A percentile compares a stretch with the other conserved stretches of the same genome.
Conservation (phyloP, 768 basidiomycete species). For the Lepiota brunneoincarnata region DNA sequence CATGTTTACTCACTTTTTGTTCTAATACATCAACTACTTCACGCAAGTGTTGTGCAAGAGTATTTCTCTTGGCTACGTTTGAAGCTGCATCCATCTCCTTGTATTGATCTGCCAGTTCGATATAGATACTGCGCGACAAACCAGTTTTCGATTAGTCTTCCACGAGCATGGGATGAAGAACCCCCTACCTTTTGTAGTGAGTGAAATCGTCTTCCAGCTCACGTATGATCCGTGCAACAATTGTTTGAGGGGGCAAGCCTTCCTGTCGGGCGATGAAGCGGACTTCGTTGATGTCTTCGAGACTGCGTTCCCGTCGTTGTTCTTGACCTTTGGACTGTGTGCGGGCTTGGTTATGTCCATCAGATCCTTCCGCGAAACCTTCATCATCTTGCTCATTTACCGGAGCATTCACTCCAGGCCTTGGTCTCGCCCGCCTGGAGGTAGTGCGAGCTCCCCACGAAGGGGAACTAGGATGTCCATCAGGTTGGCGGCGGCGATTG, state of each 20-base stretch:
- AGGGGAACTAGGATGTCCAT: conserved; percentile 9
- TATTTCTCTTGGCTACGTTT: conserved; percentile 76
- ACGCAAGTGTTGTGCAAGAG: conserved; percentile 83
- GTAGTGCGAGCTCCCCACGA: conserved; percentile 12
- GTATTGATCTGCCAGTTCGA: conserved; percentile 91
- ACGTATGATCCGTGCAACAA: conserved; percentile 75
- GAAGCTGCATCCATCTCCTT: conserved; percentile 83
- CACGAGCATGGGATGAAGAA: neutral
- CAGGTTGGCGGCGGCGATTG: conserved; percentile 34
- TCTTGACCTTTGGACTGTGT: conserved; percentile 20
- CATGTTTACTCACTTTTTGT: conserved; percentile 61
- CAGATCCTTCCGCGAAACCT: conserved; percentile 44
- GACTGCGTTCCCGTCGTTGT: conserved; percentile 28
- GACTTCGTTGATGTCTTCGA: conserved; percentile 28
- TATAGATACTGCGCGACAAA: conserved; percentile 64
- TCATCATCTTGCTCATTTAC: conserved; percentile 37
- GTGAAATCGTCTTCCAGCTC: conserved; percentile 95
- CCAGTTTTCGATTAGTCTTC: conserved; percentile 6
- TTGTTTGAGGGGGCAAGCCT: conserved; percentile 80
- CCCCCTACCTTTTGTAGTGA: conserved; percentile 85
- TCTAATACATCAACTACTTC: conserved; percentile 93
- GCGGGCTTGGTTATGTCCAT: conserved; percentile 27
- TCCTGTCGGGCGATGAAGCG: conserved; percentile 27
- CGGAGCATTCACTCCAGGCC: neutral
- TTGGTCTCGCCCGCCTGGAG: neutral